Base-by-base conservation (phyloP, 2,329 filamentous ascomycete genomes). In the Claviceps maximensis region DNA sequence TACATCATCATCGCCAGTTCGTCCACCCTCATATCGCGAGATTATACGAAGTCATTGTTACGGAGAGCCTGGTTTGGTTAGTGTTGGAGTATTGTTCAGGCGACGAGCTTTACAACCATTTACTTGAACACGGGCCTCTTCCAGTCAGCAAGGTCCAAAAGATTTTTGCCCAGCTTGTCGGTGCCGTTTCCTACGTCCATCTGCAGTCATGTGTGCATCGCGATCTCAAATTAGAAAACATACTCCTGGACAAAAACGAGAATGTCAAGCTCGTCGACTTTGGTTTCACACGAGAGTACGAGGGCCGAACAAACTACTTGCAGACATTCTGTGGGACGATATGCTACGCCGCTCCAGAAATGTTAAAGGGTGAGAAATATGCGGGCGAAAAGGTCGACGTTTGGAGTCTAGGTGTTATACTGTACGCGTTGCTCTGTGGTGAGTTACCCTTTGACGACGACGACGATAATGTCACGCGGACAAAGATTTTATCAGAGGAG, bases 261-360 rank as follows among this genome's bases (percentile, higher is more conserved):
- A 95, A 97, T 63, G 93, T 98, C 60, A 98, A 98, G 71, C 73
- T 98, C 56, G 91, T 94, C 60, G 93, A 98, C 67, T 98, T 98
- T 72, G 93, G 93, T 19, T 98, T 98, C 65, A 98, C 93, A 12
- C 79, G 93, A 59, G 93, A 98, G 70, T 98, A 98, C 67, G 89
- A 96, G 69, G 91, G 91, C 55, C 89, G 94, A 62, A 81, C 88
- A 31, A 97, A 90, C 67, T 91, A 97, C 63, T 72, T 98, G 53
- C 91, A 97, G 69, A 98, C 93, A 1, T 98, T 95, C 69, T 98
- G 93, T 67, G 93, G 93, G 5, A 98, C 93, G 0, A 85, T 98
- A 57, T 97, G 91, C 71, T 98, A 98, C 69, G 95, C 89, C 52
- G 93, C 93, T 2, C 93, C 93, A 2, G 93, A 98, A 69, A 98